These are phyloP conservation scores for Lunasporangiospora selenospora DNA, from an alignment of 192 early-diverging fungal genomes.

Conservation along the genomic window DNA sequence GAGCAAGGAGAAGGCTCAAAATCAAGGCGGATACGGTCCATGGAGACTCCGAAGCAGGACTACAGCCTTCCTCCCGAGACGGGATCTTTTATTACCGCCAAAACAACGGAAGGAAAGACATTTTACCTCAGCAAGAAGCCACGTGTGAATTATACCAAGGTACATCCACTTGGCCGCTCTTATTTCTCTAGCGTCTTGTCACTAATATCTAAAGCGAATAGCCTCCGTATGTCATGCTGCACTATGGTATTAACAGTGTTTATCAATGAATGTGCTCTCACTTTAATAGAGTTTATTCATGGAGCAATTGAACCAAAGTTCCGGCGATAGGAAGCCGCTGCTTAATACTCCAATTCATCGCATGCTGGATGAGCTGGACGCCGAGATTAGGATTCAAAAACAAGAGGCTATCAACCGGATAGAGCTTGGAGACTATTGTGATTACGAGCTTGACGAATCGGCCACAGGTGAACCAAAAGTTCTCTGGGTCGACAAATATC, in stretches of 20 bases:
- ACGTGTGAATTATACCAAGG: constrained; percentile 11
- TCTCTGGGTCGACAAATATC: constrained; percentile 92
- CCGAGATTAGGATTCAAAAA: constrained; percentile 34
- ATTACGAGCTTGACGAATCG: background rate
- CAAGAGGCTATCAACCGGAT: constrained; percentile 23
- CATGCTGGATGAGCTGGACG: constrained; percentile 47
- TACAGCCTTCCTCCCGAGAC: constrained; percentile 51
- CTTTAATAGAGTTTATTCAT: constrained; percentile 3
- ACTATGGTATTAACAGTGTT: constrained; percentile 15
- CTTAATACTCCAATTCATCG: constrained; percentile 31
- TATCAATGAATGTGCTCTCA: background rate
- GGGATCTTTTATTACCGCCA: constrained; percentile 50
- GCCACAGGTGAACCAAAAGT: background rate
- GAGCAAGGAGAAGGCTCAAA: background rate
- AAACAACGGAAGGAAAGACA: constrained; percentile 36
- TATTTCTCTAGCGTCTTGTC: too few species aligned
- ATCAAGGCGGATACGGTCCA: too few species aligned
- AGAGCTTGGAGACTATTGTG: constrained; percentile 9
- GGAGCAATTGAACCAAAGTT: constrained; percentile 5
- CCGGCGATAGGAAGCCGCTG: constrained; percentile 8
- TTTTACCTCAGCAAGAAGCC: constrained; percentile 55
- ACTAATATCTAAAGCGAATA: too few species aligned
- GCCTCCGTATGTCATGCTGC: constrained; percentile 23
- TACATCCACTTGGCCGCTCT: too few species aligned
- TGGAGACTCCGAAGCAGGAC: constrained; percentile 26